A percentile compares a stretch with the other conserved stretches of the same genome.
Evolutionary conservation across 2,329 filamentous ascomycete genomes (phyloP).

Genomic region (Aureobasidium sp.): DNA sequence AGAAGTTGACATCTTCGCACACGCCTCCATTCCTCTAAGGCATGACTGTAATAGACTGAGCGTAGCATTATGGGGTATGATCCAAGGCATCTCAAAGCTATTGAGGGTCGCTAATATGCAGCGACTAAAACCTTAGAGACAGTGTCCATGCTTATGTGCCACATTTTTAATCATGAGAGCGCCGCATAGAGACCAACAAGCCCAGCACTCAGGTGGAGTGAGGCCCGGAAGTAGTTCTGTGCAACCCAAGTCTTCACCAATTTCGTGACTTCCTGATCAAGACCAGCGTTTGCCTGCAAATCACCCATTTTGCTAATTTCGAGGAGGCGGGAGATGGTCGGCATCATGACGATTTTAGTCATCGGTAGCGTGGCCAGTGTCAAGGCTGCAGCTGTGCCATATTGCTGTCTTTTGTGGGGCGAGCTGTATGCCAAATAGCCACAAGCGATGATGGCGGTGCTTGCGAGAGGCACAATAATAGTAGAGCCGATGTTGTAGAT

Average conservation of each 20-base stretch:
- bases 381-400: neutral
- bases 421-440: neutral
- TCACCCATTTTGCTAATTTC: neutral
- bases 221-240: neutral
- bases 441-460: neutral
- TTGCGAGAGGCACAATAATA: neutral
- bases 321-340: neutral
- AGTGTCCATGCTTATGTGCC: too few relatives aligned
- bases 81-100: too few relatives aligned
- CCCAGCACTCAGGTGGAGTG: neutral
- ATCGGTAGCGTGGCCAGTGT: neutral
- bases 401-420: neutral
- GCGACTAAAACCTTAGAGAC: too few relatives aligned
- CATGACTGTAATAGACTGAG: too few relatives aligned
- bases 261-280: neutral
- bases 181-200: neutral
- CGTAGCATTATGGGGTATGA: too few relatives aligned
- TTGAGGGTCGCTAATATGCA: too few relatives aligned
- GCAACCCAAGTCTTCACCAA: neutral
- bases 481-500: neutral
- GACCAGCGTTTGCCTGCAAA: neutral
- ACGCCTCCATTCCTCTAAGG: too few relatives aligned
- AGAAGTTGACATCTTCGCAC: too few relatives aligned
- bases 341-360: neutral
- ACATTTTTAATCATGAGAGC: neutral